Base-by-base conservation (phyloP, 2,329 filamentous ascomycete species). In the Claviceps quebecensis region DNA sequence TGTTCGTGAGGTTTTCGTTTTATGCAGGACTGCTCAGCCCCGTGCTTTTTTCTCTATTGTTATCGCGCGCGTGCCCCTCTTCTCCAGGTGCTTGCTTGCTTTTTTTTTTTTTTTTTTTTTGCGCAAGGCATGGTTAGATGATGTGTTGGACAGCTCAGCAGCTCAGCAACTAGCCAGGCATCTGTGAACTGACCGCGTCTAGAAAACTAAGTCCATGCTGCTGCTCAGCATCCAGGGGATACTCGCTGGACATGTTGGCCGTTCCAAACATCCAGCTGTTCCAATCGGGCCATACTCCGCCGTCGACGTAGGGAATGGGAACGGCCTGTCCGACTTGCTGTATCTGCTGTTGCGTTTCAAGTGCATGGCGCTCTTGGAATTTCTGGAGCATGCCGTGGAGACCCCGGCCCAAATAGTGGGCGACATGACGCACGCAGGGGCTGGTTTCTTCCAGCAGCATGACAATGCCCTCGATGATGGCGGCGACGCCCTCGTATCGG, bases 401-500 rank as follows among this genome's bases (percentile, higher is more conserved):
- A 0, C 63, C 63, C 6, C 54, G 54, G 2, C 60, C 62, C 8
- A 65, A 56, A 50, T 63, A 63, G 47, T 63, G 59, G 1, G 60
- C 60, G 2, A 65, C 58, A 38, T 65, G 63, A 9, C 61, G 58
- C 8, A 59, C 58, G 34, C 59, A 64, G 1, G 56, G 56, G 4
- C 55, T 56, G 16, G 59, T 60, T 37, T 60, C 56, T 2, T 59
- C 52, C 17, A 65, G 54, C 37, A 65, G 48, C 1, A 48, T 23
- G 4, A 64, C 56, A 16, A 59, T 56, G 9, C 57, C 55, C 41
- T 63, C 60, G 7, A 65, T 59, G 1, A 63, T 52, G 1, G 54
- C 22, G 1, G 59, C 52, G 0, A 65, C 61, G 38, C 66, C 67
- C 1, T 63, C 64, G 51, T 67, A 64, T 29, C 60, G 52, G 2